Percentiles rank a stretch among this genome's conserved stretches.
These are phyloP conservation scores for Selenicereus undatus DNA, from an alignment of 148 eudicot species.

Conservation along the genomic window DNA sequence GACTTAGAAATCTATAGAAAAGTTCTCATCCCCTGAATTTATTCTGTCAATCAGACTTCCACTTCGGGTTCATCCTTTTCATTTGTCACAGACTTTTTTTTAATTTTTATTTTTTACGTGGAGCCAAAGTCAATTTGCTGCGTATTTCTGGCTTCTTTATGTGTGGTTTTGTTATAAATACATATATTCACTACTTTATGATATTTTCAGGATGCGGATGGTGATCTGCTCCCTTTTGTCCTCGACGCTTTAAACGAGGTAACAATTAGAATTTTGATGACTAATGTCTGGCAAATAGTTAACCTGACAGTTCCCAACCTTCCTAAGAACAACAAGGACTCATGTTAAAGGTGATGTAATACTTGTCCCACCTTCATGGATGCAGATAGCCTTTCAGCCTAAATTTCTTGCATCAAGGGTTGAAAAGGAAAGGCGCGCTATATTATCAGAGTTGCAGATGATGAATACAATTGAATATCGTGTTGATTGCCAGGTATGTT, in stretches of 20 bases:
- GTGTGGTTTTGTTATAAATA: background rate
- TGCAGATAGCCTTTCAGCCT: constrained; percentile 93
- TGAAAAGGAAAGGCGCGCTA: constrained; percentile 98
- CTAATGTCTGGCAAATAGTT: background rate
- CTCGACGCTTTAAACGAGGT: constrained; percentile 99
- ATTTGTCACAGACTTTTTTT: background rate
- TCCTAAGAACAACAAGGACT: background rate
- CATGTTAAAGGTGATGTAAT: constrained; percentile 6
- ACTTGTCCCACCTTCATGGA: constrained; percentile 12
- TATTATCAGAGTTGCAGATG: constrained; percentile 97
- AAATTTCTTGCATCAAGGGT: constrained; percentile 94
- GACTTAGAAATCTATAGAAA: background rate
- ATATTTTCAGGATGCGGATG: constrained; percentile 67
- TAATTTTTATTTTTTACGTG: too few species aligned
- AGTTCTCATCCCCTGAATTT: background rate
- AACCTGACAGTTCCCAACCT: background rate
- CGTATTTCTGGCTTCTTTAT: background rate
- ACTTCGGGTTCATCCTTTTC: background rate
- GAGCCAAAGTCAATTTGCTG: background rate
- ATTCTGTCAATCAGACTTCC: background rate
- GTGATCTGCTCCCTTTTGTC: constrained; percentile 83
- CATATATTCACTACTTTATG: constrained; percentile 16
- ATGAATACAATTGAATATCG: constrained; percentile 99
- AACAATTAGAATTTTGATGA: constrained; percentile 6
- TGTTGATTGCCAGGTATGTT: constrained; percentile 92